Evolutionary conservation across 2,329 filamentous ascomycete species (phyloP).

Genomic region (Trichoderma sp.): DNA sequence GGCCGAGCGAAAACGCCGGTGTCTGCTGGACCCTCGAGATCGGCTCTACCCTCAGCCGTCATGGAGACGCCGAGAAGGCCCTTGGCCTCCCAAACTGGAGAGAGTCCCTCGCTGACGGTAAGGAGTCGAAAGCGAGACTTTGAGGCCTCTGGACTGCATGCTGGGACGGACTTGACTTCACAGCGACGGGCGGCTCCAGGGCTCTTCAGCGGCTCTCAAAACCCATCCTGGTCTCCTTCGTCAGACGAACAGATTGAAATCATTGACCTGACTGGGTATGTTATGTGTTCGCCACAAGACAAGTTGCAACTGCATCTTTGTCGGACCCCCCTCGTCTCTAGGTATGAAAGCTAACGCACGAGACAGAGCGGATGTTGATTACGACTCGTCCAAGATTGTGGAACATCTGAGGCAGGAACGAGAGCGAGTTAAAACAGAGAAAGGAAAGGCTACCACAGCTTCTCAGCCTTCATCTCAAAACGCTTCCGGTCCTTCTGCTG

Average conservation of each 20-base stretch:
- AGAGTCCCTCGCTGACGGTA: constrained; percentile 32
- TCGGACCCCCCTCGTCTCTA: background rate
- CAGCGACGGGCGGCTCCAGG: constrained; percentile 40
- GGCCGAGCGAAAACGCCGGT: background rate
- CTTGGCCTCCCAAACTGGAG: constrained; percentile 18
- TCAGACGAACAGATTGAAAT: constrained; percentile 34
- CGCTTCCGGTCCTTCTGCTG: background rate
- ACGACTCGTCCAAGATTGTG: constrained; percentile 36
- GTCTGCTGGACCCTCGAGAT: constrained; percentile 1
- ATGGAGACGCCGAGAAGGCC: constrained; percentile 33
- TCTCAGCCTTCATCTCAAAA: background rate
- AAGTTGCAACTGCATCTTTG: background rate
- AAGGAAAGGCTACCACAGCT: constrained; percentile 38
- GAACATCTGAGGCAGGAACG: constrained; percentile 43
- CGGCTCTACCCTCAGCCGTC: constrained; percentile 14
- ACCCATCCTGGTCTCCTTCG: background rate
- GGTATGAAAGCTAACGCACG: constrained; percentile 30
- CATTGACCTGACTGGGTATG: constrained; percentile 50
- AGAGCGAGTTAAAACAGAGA: constrained; percentile 38
- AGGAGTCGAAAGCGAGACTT: constrained; percentile 40
- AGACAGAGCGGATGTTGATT: constrained; percentile 42
- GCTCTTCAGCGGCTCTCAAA: background rate
- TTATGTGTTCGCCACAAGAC: background rate
- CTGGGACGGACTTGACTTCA: constrained; percentile 35
- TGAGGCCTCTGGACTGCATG: constrained; percentile 31